Evolutionary conservation across 805 yeast genomes (phyloP).

Genomic region (Candida oleophila): DNA sequence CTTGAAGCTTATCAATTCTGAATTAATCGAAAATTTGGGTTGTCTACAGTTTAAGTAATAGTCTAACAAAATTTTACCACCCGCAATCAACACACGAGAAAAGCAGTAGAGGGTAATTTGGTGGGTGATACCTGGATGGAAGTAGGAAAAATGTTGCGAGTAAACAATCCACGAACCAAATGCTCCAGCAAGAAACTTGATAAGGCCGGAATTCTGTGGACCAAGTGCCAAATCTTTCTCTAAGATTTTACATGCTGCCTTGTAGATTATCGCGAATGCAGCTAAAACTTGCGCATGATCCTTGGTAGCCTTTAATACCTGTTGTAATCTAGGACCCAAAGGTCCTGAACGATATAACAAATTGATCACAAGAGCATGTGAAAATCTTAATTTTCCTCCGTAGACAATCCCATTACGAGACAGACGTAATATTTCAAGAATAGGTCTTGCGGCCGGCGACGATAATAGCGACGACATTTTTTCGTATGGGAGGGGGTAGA

Average conservation of each 20-base stretch:
- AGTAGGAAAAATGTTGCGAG: constrained; percentile 42
- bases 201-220: constrained; percentile 21
- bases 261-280: constrained; percentile 53
- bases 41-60: constrained; percentile 33
- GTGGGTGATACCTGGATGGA: constrained; percentile 55
- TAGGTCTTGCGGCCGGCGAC: constrained; percentile 14
- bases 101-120: constrained; percentile 75
- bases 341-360: constrained; percentile 55
- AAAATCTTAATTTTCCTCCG: constrained; percentile 61
- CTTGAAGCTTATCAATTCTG: constrained; percentile 17
- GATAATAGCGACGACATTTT: constrained; percentile 14
- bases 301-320: constrained; percentile 50
- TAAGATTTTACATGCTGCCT: constrained; percentile 33
- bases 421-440: constrained; percentile 35
- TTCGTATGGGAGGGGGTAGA: no score
- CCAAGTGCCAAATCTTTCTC: constrained; percentile 33
- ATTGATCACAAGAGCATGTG: constrained; percentile 64
- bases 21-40: constrained; percentile 27
- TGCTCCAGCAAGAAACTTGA: constrained; percentile 39
- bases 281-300: constrained; percentile 59
- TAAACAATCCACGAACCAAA: constrained; percentile 44
- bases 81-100: constrained; percentile 63
- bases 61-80: constrained; percentile 52
- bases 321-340: constrained; percentile 40
- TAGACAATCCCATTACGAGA: constrained; percentile 53